Evolutionary conservation across 257 asterid genomes (phyloP).

Genomic region (Rhazya stricta): DNA sequence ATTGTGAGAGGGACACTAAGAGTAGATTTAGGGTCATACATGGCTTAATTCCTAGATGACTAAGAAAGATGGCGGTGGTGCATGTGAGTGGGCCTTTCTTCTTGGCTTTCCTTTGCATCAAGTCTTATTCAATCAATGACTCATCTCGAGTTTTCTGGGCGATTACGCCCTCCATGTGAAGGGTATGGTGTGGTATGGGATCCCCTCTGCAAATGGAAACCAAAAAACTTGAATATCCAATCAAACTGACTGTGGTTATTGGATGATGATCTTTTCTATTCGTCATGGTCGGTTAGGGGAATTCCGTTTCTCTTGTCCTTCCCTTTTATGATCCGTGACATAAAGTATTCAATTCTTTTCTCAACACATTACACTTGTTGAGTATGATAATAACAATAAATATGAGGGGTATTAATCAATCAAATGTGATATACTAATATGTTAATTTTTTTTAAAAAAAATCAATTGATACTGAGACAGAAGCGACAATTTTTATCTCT

Average conservation of each 20-base stretch:
- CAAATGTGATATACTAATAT: too few relatives aligned
- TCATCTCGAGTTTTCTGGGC: constrained; percentile 7
- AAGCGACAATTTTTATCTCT: too few relatives aligned
- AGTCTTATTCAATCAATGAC: not conserved
- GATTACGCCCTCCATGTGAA: constrained; percentile 32
- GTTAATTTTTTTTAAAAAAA: too few relatives aligned
- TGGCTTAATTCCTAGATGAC: not conserved
- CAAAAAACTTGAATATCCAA: not conserved
- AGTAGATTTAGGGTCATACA: not conserved
- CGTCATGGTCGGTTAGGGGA: not conserved
- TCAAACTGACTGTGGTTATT: not conserved
- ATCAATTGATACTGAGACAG: too few relatives aligned
- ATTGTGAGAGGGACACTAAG: not conserved
- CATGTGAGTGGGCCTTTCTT: constrained; percentile 4
- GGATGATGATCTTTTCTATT: not conserved
- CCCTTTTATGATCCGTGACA: not conserved
- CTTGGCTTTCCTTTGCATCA: not conserved
- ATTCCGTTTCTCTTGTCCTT: not conserved
- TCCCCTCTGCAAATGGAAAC: constrained; percentile 23
- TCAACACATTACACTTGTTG: too few relatives aligned
- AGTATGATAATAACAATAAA: too few relatives aligned
- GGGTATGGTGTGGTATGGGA: constrained; percentile 20
- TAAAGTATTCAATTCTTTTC: too few relatives aligned
- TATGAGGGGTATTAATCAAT: too few relatives aligned
- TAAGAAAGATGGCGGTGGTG: not conserved